Conservation (phyloP, 2,329 filamentous ascomycete species). For the Sarocladium kiliense region DNA sequence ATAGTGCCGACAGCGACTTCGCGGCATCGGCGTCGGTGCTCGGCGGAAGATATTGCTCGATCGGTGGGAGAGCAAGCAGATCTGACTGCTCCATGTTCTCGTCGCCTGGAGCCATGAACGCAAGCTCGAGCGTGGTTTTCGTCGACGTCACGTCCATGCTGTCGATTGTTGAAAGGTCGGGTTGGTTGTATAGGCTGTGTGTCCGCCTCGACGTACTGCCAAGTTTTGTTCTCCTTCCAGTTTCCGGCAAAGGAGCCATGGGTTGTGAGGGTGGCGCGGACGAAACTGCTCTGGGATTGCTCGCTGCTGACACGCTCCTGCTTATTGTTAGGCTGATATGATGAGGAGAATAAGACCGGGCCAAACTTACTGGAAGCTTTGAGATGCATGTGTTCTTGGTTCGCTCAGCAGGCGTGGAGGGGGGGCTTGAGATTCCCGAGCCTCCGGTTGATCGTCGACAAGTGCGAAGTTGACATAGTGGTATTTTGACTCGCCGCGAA, state of each 20-base stretch:
- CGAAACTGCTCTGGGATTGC: neutral
- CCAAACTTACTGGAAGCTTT: slow-evolving; percentile 44
- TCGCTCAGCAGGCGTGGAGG: slow-evolving; percentile 47
- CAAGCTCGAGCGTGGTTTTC: slow-evolving; percentile 55
- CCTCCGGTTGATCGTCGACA: slow-evolving; percentile 49
- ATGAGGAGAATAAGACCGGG: neutral
- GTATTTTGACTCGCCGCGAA: slow-evolving; percentile 96
- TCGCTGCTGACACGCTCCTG: slow-evolving; percentile 12
- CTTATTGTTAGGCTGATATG: slow-evolving; percentile 25
- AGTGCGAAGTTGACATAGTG: slow-evolving; percentile 75
- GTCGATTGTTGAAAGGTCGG: slow-evolving; percentile 50
- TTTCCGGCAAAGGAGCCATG: neutral
- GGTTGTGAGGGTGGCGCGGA: slow-evolving; percentile 2
- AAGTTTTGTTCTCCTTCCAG: neutral
- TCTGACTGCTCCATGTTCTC: slow-evolving; percentile 57
- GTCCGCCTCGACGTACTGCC: slow-evolving; percentile 12
- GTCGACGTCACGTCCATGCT: slow-evolving; percentile 51
- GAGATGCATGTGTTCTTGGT: slow-evolving; percentile 34
- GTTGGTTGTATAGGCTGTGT: slow-evolving; percentile 55
- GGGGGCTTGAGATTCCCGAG: slow-evolving; percentile 34
- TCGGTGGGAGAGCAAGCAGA: slow-evolving; percentile 74
- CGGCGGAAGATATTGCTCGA: slow-evolving; percentile 72
- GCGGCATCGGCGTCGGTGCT: slow-evolving; percentile 85
- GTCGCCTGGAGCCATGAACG: slow-evolving; percentile 50
- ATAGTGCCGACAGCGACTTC: slow-evolving; percentile 78